Evolutionary conservation across 208 protist genomes (phyloP), one percentile per base, ranked within the genome.

Genomic region (Acanthamoeba triangularis): DNA sequence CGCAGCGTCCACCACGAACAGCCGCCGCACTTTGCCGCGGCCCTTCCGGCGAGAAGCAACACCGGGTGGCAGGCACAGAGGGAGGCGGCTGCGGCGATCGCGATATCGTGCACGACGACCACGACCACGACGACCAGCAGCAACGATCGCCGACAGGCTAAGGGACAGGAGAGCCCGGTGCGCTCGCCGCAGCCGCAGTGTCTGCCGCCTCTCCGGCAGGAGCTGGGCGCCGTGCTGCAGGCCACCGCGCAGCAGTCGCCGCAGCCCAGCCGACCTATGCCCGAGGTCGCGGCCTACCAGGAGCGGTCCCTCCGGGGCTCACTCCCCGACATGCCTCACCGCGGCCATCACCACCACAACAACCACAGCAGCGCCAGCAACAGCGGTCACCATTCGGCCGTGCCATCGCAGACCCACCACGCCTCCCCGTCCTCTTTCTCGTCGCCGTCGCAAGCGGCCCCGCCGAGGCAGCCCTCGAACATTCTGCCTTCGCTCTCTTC

Each of bases 401-500:
- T 1, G 8, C 30, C 28, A 1, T 8, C 14, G 14, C 20, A 18
- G 65, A 7, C 5, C 28, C 65, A 37, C 65, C 3, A 10, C 65
- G 4, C 65, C 2, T 37, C 16, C 65, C 6, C 65, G 56, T n/a
- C n/a, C n/a, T n/a, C n/a, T n/a, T n/a, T n/a, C n/a, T n/a, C n/a
- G n/a, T n/a, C n/a, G n/a, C 35, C 63, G 72, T 80, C n/a, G 18
- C 28, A 3, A 18, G 35, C 11, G 37, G 67, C 63, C 35, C 6
- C 63, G 63, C n/a, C 63, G 3, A 11, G 28, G 1, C 63, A 61
- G 33, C n/a, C 47, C 3, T n/a, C 20, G 3, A 87, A 87, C n/a
- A 87, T 87, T 7, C 47, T 87, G 47, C 78, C 78, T 2, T 87
- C 78, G 78, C 78, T 87, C 25, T 87, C 78, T 61, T 87, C 78